phyloP scores from a whole-genome alignment of 2,329 filamentous ascomycete genomes.

The Microascus cirrosus region DNA sequence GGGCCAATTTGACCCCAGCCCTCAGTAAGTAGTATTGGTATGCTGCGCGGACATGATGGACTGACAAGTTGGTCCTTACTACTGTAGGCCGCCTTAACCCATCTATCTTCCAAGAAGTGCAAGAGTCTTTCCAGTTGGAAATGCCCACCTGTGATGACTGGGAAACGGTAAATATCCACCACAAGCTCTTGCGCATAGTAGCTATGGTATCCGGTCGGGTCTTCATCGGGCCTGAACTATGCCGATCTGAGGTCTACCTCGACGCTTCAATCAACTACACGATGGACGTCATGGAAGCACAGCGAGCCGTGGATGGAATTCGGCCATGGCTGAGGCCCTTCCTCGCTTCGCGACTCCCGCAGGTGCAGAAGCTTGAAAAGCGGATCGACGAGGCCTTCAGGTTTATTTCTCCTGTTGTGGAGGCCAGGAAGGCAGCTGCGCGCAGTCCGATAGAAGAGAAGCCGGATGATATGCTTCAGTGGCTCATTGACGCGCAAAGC shows the following conservation, averaged over 20 bases:
- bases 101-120: conserved; percentile 18
- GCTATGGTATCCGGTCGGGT: conserved; percentile 32
- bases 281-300: conserved; percentile 24
- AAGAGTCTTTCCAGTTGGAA: conserved; percentile 17
- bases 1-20: conserved; percentile 18
- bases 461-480: conserved; percentile 35
- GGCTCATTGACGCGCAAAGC: conserved; percentile 27
- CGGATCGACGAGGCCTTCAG: conserved; percentile 22
- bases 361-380: conserved; percentile 19
- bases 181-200: conserved; percentile 31
- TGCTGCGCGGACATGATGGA: neutral
- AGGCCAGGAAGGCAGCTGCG: conserved; percentile 12
- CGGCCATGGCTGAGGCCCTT: conserved; percentile 22
- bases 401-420: conserved; percentile 26
- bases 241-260: conserved; percentile 30
- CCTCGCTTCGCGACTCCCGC: conserved; percentile 17
- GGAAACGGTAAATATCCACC: conserved; percentile 25
- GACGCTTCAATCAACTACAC: conserved; percentile 36
- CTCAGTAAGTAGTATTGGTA: conserved; percentile 12
- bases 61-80: neutral
- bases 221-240: conserved; percentile 34
- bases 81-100: neutral
- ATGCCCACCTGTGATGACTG: conserved; percentile 25
- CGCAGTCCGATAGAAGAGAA: conserved; percentile 11
- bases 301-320: conserved; percentile 15